These are phyloP conservation scores for Dendrobium officinale DNA, from an alignment of 106 monocot genomes.

Conservation along the genomic window DNA sequence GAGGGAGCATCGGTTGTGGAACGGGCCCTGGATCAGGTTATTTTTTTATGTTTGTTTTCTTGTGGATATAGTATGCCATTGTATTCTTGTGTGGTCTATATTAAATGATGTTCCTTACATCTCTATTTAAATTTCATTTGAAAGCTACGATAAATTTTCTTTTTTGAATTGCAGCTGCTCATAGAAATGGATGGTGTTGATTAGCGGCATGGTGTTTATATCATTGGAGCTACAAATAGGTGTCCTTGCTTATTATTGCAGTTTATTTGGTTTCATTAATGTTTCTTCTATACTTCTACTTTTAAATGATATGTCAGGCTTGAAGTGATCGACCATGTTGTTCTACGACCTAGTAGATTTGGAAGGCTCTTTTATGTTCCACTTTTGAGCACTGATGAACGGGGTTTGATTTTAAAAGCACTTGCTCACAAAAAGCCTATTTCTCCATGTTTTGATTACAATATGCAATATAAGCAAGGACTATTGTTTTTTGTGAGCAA, in stretches of 20 bases:
- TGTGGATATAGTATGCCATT: background rate
- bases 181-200: conserved; percentile 92
- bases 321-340: conserved; percentile 63
- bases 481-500: conserved; percentile 24
- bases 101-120: background rate
- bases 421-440: conserved; percentile 34
- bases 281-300: background rate
- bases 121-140: background rate
- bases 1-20: conserved; percentile 81
- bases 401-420: conserved; percentile 55
- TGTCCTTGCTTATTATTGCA: conserved; percentile 8
- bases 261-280: background rate
- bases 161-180: conserved; percentile 44
- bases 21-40: conserved; percentile 74
- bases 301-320: conserved; percentile 22
- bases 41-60: background rate
- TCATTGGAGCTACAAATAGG: conserved; percentile 98
- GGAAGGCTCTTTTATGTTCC: conserved; percentile 68
- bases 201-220: conserved; percentile 71
- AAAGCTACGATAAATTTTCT: background rate
- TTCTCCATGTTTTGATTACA: too few species aligned
- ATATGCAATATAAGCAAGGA: too few species aligned
- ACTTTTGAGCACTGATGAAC: conserved; percentile 46
- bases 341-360: conserved; percentile 68
- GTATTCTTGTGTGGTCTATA: background rate